phyloP scores from a whole-genome alignment of 192 early-diverging fungal species.

The Umbelopsis ramanniana region DNA sequence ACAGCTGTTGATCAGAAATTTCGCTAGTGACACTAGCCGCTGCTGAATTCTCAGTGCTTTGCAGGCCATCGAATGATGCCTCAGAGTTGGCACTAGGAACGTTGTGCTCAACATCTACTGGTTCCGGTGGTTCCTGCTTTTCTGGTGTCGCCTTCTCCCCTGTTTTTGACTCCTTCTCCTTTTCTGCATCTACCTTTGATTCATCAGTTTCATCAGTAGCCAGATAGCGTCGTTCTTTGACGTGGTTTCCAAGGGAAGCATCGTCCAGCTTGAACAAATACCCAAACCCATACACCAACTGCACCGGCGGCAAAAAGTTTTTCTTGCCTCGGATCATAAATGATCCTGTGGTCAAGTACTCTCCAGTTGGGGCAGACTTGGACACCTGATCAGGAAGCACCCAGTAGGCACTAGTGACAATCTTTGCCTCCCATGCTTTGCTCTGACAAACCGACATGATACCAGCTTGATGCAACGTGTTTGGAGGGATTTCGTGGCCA shows the following conservation, averaged over 20 bases:
- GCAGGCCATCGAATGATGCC: background rate
- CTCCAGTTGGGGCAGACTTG: constrained; percentile 90
- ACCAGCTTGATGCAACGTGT: constrained; percentile 92
- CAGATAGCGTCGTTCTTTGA: constrained; percentile 65
- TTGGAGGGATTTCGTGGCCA: constrained; percentile 75
- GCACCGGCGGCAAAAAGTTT: constrained; percentile 90
- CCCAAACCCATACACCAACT: constrained; percentile 97
- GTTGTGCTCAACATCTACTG: background rate
- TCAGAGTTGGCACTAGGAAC: background rate
- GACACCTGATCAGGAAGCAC: constrained; percentile 85
- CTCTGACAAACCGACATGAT: constrained; percentile 95
- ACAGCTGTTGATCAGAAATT: background rate
- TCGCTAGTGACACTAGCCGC: background rate
- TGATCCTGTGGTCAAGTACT: constrained; percentile 86
- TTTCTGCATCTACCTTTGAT: constrained; percentile 10
- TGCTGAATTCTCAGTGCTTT: background rate
- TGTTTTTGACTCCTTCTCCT: constrained; percentile 5
- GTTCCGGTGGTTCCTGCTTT: background rate
- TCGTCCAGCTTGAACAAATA: constrained; percentile 91
- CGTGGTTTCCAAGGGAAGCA: constrained; percentile 74
- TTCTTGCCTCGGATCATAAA: constrained; percentile 97
- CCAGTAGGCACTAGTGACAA: constrained; percentile 95
- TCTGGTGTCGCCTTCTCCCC: too few relatives aligned
- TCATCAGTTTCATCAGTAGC: constrained; percentile 36
- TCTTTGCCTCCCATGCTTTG: constrained; percentile 97